Evolutionary conservation across 1,139 yeast species (phyloP).

Genomic region (Taiozyma onychis): DNA sequence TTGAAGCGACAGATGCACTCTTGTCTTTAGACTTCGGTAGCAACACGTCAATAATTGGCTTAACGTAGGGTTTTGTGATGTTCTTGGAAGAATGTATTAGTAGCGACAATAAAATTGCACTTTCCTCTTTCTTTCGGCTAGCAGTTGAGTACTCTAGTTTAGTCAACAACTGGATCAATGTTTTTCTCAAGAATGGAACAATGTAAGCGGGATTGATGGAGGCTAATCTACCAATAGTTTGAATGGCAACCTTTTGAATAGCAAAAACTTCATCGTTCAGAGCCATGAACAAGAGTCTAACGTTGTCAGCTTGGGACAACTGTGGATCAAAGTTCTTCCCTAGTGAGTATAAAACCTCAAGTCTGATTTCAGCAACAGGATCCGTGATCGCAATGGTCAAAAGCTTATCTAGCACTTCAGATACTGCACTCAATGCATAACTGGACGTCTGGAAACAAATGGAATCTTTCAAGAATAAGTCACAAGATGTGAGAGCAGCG

Average conservation of each 20-base stretch:
- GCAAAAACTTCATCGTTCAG: constrained; percentile 86
- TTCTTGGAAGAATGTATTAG: constrained; percentile 75
- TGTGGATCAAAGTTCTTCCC: constrained; percentile 84
- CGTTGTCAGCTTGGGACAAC: constrained; percentile 89
- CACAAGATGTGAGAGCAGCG: constrained; percentile 81
- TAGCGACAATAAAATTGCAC: constrained; percentile 69
- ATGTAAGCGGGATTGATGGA: constrained; percentile 91
- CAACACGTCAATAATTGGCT: constrained; percentile 80
- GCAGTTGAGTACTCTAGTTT: constrained; percentile 76
- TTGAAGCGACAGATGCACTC: constrained; percentile 77
- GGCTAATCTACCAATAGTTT: constrained; percentile 78
- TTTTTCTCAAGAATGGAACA: constrained; percentile 85
- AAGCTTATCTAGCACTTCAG: constrained; percentile 76
- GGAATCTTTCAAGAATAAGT: constrained; percentile 74
- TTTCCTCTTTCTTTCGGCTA: constrained; percentile 79
- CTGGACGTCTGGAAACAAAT: constrained; percentile 83
- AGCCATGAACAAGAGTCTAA: constrained; percentile 78
- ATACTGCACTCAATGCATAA: constrained; percentile 77
- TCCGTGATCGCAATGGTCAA: constrained; percentile 88
- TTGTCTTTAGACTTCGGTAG: constrained; percentile 71
- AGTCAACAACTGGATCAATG: constrained; percentile 78
- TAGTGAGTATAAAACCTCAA: constrained; percentile 69
- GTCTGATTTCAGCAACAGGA: constrained; percentile 74
- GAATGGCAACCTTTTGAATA: constrained; percentile 75
- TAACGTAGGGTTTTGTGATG: constrained; percentile 81